Evolutionary conservation across 331 rosid species (phyloP), one percentile per base, ranked within the genome.

Genomic region (Quercus tomentella): DNA sequence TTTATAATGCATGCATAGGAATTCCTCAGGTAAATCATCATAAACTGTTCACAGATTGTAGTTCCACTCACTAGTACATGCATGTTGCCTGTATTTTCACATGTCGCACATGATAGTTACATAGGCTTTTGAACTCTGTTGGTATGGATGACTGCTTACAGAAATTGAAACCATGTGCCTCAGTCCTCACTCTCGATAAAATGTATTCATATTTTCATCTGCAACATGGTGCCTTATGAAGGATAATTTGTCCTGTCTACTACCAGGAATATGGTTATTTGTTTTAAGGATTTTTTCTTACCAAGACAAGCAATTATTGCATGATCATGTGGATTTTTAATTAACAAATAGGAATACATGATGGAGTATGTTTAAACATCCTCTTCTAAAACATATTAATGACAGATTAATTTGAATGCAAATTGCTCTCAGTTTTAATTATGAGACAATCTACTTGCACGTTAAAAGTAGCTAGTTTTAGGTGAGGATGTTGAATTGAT

Each of bases 1-100:
- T 79, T 58, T 62, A 72, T 51, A 62, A 20, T 62, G 77, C 82
- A 30, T 79, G 77, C 78, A 16, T 23, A 21, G 77, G 82, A 79
- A 61, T 72, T 56, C 41, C 67, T 72, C 28, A 15, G 82, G 82
- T 72, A 72, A 12, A 25, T 41, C 37, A 70, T 61, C 14, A 58
- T 35, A 70, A 25, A 37, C 35, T 28, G 49, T 31, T 66, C 26
- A 17, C 37, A 56, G 52, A 8, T 23, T 33, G 11, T 45, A 28
- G 41, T 67, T 70, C 73, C 11, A 33, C 33, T 22, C 30, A 21
- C 23, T 67, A 10, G 71, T 56, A 10, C 17, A 33, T 70, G 17
- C 21, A 9, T 54, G 21, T 51, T 43, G 58, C 31, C 25, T 4
- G 23, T 25, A 14, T 58, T 41, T 41, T 21, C 51, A 11, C 51